Conservation (phyloP, 2,329 filamentous ascomycete species). For the Aschersonia sp. region DNA sequence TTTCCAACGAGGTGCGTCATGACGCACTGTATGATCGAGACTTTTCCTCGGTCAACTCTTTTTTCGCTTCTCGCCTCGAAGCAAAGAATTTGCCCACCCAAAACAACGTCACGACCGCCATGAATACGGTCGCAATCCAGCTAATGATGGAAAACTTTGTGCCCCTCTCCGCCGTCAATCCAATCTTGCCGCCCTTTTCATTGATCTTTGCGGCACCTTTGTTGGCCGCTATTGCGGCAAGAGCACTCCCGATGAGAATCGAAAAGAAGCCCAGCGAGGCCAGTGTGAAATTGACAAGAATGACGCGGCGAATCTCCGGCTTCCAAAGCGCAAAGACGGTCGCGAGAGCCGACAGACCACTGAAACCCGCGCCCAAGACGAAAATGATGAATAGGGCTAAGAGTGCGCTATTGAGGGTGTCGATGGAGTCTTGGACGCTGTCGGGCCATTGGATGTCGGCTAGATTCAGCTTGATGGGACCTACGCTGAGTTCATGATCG, state of each 20-base stretch:
- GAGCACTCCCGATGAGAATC: constrained; percentile 26
- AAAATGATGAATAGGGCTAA: constrained; percentile 34
- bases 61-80: constrained; percentile 9
- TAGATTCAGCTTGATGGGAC: constrained; percentile 28
- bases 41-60: no score
- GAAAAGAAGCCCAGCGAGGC: constrained; percentile 19
- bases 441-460: constrained; percentile 29
- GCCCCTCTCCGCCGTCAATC: constrained; percentile 27
- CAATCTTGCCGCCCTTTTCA: constrained; percentile 25
- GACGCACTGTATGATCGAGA: no score
- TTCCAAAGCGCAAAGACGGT: constrained; percentile 21
- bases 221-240: constrained; percentile 25
- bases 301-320: constrained; percentile 10
- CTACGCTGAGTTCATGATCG: constrained; percentile 28
- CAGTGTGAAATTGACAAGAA: constrained; percentile 22
- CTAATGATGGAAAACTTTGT: constrained; percentile 28
- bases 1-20: no score
- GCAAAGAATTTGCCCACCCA: constrained; percentile 23
- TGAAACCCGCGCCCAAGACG: constrained; percentile 25
- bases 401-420: constrained; percentile 33
- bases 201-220: constrained; percentile 27
- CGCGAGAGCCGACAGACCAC: constrained; percentile 27
- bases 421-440: constrained; percentile 29
- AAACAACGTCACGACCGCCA: constrained; percentile 23
- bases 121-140: constrained; percentile 32